Base-by-base conservation (phyloP, 345 rosid species). In the Salix caprea region DNA sequence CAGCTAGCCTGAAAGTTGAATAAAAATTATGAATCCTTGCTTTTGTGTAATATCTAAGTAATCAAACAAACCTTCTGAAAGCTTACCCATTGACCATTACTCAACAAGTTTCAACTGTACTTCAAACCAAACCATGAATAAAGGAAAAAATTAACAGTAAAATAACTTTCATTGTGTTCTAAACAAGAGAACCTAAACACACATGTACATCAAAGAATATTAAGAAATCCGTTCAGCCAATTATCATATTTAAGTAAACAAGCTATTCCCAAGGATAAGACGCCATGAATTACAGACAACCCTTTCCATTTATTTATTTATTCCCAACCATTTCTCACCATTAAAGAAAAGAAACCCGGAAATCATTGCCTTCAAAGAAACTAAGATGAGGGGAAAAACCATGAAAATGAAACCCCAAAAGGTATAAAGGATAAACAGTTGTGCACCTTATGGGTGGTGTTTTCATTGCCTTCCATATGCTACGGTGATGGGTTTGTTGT, bases 381-480 rank as follows among this genome's bases (percentile, higher is more conserved):
- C 16, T 7, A 34, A 72, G 24, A 5, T 12, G 44, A 11, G 44
- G 44, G 11, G 5, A 19, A 4, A 8, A 52, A 13, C 24, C 23
- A 23, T 2, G 15, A 44, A 76, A 60, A 32, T 40, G 44, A 10
- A 26, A 18, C 62, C 62, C 62, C 14, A 46, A 61, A 39, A 18
- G 11, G 7, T 9, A 4, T 1, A 37, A 8, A 26, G 61, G 30
- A 16, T 37, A 64, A 54, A 13, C 26, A 3, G 26, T 34, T 24
- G 71, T 44, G 50, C 74, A 86, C 91, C 87, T 88, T 86, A 5
- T 78, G 82, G 21, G 74, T 42, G 75, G 80, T 74, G 61, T 78
- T 75, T 67, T 74, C 79, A 76, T 85, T 58, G 81, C 78, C 83
- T 85, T 88, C 91, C 91, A 88, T 86, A 58, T n/a, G 83, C 75